phyloP scores from a whole-genome alignment of 2,329 filamentous ascomycete genomes.

The Cercospora zeina region DNA sequence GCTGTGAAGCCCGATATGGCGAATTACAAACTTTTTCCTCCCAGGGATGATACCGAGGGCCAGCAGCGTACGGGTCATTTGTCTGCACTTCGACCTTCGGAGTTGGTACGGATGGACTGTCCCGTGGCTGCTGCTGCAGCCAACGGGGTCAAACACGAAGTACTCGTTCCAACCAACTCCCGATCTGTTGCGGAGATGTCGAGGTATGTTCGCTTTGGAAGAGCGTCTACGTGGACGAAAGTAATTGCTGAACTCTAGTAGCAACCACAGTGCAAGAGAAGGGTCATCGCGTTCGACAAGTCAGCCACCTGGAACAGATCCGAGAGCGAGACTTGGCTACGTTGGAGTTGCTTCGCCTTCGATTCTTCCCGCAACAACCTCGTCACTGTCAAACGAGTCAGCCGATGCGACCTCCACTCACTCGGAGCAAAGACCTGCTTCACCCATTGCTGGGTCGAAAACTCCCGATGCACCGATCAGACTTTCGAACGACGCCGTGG shows the following conservation, averaged over 20 bases:
- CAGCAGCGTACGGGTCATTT: not conserved
- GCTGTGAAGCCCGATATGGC: not conserved
- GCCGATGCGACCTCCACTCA: not conserved
- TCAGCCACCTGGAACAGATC: not conserved
- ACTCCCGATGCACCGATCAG: slow-evolving; percentile 10
- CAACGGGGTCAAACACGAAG: slow-evolving; percentile 18
- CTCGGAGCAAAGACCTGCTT: not conserved
- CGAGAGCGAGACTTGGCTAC: not conserved
- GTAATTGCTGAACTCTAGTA: not conserved
- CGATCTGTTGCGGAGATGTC: not conserved
- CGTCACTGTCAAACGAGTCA: not conserved
- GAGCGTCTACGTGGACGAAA: not conserved
- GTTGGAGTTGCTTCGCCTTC: not conserved
- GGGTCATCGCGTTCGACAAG: not conserved
- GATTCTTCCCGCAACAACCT: not conserved
- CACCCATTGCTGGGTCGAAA: not conserved
- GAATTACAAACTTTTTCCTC: slow-evolving; percentile 9
- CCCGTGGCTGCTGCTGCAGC: not conserved
- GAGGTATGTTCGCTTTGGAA: not conserved
- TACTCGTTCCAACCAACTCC: slow-evolving; percentile 6
- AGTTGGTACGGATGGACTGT: slow-evolving; percentile 12
- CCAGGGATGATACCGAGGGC: not conserved
- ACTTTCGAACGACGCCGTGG: slow-evolving; percentile 19
- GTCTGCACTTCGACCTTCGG: slow-evolving; percentile 6
- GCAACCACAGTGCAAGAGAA: not conserved